A percentile compares a stretch with the other conserved stretches of the same genome.
phyloP scores from a whole-genome alignment of 2,329 filamentous ascomycete genomes.

The Gnomoniopsis sp. region DNA sequence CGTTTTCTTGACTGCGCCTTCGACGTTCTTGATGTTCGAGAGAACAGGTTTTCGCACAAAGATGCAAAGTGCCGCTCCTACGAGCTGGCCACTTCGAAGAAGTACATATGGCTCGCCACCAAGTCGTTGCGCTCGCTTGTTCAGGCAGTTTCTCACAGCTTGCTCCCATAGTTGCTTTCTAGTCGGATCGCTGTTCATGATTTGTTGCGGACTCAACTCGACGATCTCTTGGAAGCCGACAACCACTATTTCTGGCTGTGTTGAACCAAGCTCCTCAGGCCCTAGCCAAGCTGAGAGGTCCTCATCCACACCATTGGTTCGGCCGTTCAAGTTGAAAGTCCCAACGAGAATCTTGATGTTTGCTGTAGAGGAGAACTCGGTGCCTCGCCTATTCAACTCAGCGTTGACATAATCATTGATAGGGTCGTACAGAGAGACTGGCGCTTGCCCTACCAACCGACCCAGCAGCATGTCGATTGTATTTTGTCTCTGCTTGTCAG shows the following conservation, averaged over 20 bases:
- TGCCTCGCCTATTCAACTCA: constrained; percentile 65
- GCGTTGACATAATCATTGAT: constrained; percentile 85
- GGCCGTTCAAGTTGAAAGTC: constrained; percentile 93
- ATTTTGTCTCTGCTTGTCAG: constrained; percentile 87
- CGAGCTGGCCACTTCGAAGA: constrained; percentile 86
- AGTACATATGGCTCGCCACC: constrained; percentile 81
- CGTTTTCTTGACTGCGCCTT: constrained; percentile 90
- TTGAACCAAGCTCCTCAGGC: constrained; percentile 53
- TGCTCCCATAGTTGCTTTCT: constrained; percentile 83
- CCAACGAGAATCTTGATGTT: constrained; percentile 75
- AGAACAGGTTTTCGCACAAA: constrained; percentile 81
- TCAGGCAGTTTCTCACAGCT: constrained; percentile 74
- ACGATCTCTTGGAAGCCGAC: constrained; percentile 98
- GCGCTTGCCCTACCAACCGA: constrained; percentile 74
- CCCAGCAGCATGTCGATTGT: constrained; percentile 93
- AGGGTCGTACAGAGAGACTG: constrained; percentile 87
- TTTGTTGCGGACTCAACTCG: constrained; percentile 94
- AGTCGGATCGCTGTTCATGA: constrained; percentile 95
- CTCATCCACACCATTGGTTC: constrained; percentile 70
- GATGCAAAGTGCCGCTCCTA: constrained; percentile 87
- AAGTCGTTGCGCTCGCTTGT: constrained; percentile 61
- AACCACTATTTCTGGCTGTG: constrained; percentile 79
- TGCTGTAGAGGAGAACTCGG: constrained; percentile 73
- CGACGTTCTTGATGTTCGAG: constrained; percentile 87
- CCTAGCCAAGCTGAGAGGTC: constrained; percentile 87